Evolutionary conservation across 2,329 filamentous ascomycete species (phyloP).

Genomic region (Dendryphion nanum): DNA sequence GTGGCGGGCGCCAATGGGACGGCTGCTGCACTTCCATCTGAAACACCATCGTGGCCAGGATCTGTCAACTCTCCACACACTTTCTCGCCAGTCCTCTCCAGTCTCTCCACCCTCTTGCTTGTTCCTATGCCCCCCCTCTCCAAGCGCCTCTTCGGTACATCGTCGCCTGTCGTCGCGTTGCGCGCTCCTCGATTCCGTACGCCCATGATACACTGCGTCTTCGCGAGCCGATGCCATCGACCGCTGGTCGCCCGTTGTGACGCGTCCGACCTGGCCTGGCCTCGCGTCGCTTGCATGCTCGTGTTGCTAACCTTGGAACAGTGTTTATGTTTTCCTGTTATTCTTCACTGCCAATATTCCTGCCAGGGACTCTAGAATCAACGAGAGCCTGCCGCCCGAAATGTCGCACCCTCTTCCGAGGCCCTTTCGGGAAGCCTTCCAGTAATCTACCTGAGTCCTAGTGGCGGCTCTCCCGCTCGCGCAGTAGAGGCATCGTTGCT

Average conservation of each 20-base stretch:
- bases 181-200: slow-evolving; percentile 20
- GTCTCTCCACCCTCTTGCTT: too few species aligned
- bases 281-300: neutral
- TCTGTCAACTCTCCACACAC: too few species aligned
- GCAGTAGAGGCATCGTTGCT: neutral
- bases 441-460: neutral
- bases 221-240: neutral
- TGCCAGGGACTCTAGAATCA: slow-evolving; percentile 1
- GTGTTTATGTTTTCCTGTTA: neutral
- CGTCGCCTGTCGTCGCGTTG: slow-evolving; percentile 32
- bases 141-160: slow-evolving; percentile 28
- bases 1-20: too few species aligned
- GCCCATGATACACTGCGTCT: slow-evolving; percentile 5
- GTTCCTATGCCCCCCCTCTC: too few species aligned
- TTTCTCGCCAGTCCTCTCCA: too few species aligned
- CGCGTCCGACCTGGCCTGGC: too few species aligned
- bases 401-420: slow-evolving; percentile 3
- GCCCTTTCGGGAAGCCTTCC: neutral
- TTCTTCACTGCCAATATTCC: too few species aligned
- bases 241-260: too few species aligned
- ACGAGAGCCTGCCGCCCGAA: slow-evolving; percentile 19
- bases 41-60: too few species aligned
- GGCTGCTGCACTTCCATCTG: too few species aligned
- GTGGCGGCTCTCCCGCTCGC: neutral
- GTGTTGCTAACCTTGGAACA: neutral